Conservation (phyloP, 2,329 filamentous ascomycete species). For the Scytalidium lignicola region DNA sequence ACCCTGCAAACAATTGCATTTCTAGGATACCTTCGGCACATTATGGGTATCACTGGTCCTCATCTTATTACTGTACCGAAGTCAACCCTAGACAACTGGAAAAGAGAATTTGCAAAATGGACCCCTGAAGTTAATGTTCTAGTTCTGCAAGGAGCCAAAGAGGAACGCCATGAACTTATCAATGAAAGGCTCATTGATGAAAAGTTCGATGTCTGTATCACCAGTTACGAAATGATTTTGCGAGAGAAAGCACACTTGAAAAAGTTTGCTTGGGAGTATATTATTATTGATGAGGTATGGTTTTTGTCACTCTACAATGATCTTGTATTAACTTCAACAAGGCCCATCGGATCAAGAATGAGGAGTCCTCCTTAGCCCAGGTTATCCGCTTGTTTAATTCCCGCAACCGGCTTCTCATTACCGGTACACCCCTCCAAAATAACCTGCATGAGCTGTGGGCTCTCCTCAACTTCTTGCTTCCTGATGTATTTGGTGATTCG, state of each 20-base stretch:
- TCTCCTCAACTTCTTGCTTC: conserved; percentile 92
- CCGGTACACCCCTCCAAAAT: conserved; percentile 94
- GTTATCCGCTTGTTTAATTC: conserved; percentile 97
- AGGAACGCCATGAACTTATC: conserved; percentile 83
- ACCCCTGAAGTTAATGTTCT: conserved; percentile 93
- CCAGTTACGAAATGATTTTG: conserved; percentile 98
- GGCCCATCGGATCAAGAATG: conserved; percentile 98
- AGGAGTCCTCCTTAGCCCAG: conserved; percentile 93
- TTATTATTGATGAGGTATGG: conserved; percentile 84
- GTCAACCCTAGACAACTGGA: conserved; percentile 98
- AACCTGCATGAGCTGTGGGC: conserved; percentile 98
- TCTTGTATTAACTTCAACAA: conserved; percentile 14
- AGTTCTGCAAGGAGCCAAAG: conserved; percentile 90
- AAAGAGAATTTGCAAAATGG: conserved; percentile 89
- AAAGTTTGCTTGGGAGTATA: conserved; percentile 99
- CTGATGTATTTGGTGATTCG: conserved; percentile 94
- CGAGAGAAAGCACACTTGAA: conserved; percentile 91
- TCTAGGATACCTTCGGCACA: conserved; percentile 86
- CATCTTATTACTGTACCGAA: conserved; percentile 92
- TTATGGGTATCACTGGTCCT: conserved; percentile 83
- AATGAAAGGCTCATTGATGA: conserved; percentile 87
- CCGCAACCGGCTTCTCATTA: conserved; percentile 89
- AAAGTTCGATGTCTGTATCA: conserved; percentile 96
- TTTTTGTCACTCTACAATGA: not conserved
- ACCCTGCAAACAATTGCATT: conserved; percentile 97